Evolutionary conservation across 148 eudicot genomes (phyloP), one percentile per base, ranked within the genome.

Genomic region (Amaranthus cruentus): DNA sequence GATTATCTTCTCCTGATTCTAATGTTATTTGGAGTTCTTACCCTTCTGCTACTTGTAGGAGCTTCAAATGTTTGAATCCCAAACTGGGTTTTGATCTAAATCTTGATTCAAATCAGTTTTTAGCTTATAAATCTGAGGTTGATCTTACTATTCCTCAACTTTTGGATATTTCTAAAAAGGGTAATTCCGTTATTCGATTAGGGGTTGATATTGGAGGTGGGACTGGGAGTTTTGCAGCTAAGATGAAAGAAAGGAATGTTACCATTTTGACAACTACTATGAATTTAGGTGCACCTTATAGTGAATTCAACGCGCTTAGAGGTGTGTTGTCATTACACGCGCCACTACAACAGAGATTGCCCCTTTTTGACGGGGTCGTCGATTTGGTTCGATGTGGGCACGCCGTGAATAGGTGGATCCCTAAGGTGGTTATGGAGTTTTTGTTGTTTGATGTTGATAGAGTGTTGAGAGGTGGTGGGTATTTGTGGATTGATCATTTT

Each of bases 361-460:
- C 96, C 46, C 87, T 91, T 28, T 89, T 84, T n/a, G 98, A 94
- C 55, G 96, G 96, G 47, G 86, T 84, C 52, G 51, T 94, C 75
- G 98, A 94, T 74, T 80, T 94, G 21, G 91, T 91, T 59, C 70
- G 96, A 61, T 87, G 91, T 68, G 93, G 96, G 69, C 88, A 72
- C 12, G 97, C 88, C 0, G 89, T 94, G 2, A 89, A 94, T 72
- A 70, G 98, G 79, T 94, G 98, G 98, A 91, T 94, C 6, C 97
- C 97, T 5, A 56, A 79, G 55, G 72, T 84, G 8, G 76, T 77
- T 28, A 46, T 94, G 84, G 98, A 91, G 79, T 94, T 94, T 64
- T 58, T 94, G 89, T 54, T 94, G 28, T 91, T 62, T 77, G 97
- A 94, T 77, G 84, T 87, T 50, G 98, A 94, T 79, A 85, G 98